Evolutionary conservation across 352 stramenopile species (phyloP), one percentile per base, ranked within the genome.

Genomic region (Pelagophyceae sp.): DNA sequence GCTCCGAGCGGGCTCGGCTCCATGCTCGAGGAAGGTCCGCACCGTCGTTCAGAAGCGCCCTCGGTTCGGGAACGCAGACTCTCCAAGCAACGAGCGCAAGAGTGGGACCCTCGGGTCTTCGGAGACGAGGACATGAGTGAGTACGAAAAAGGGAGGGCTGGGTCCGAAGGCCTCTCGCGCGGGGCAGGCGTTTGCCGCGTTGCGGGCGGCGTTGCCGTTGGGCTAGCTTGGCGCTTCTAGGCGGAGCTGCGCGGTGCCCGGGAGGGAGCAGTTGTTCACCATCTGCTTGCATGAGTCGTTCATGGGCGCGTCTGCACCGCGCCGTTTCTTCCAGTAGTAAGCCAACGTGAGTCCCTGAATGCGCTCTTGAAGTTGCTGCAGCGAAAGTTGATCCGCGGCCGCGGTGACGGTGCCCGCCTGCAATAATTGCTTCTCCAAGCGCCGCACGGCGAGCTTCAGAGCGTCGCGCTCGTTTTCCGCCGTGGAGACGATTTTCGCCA

Each of bases 261-360:
- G 67, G 20, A 74, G 38, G 17, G 67, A 74, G 67, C 33, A 58
- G 15, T 37, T 29, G 67, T 74, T 74, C 15, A 74, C n/a, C 11
- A 31, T 11, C 35, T 58, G 31, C 15, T 23, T 33, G 2, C 20
- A 33, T 0, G 5, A 1, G 2, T 51, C 38, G 20, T 29, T 51
- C 33, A 19, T 32, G 67, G 31, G 17, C 2, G 1, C 2, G 58
- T 67, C 15, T 23, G 67, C 35, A 23, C 29, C 2, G 17, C 35
- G 33, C 20, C 63, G 63, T 15, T 58, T 50, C 38, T 40, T 74
- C 35, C 38, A 74, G 37, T 74, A 74, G 67, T 74, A 74, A 2
- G 67, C 67, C 2, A 74, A 37, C 15, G 67, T 74, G 35, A 74
- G 67, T 20, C 67, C 67, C 11, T 74, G 67, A 31, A 74, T 74